Base-by-base conservation (phyloP, 2,329 filamentous ascomycete genomes). In the Fonsecaea pugnacius region DNA sequence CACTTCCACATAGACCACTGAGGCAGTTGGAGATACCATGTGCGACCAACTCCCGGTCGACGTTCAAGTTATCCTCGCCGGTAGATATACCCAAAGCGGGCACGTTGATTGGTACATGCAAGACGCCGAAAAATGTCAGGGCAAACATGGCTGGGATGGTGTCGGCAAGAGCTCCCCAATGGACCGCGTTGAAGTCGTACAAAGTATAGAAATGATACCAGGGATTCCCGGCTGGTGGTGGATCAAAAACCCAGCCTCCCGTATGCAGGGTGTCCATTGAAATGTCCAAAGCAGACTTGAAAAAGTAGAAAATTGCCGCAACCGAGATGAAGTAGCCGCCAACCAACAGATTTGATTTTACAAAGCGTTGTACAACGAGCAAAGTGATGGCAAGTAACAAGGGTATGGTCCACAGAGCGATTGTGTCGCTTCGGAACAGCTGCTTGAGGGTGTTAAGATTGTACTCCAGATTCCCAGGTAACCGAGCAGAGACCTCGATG, bases 121-220 rank as follows among this genome's bases (percentile, higher is more conserved):
- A 85, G 62, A 99, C 89, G 58, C 95, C 95, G 72, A 99, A 99
- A 80, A 99, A 99, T 0, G 95, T 98, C 66, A 99, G 80, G 0
- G 95, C 95, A 72, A 99, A 88, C 91, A 99, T 98, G 33, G 95
- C 93, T 0, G 95, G 95, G 33, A 97, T 84, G 1, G 90, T 93
- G 72, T 92, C 88, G n/a, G 83, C 79, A 55, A 99, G 84, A 2
- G 94, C 95, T 51, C 84, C 83, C 90, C 91, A 96, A 70, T 93
- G 86, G 2, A 98, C 90, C 27, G 89, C 82, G 55, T 88, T 82
- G 72, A 96, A 91, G 73, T 95, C 89, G 78, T 96, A 99, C 54
- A 98, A 85, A 0, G 92, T 96, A 78, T 96, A 99, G 73, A 99
- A 99, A 75, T 95, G 92, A 86, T 95, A 99, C 87, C 96, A 99